Percentiles rank a stretch among this genome's conserved stretches.
These are phyloP conservation scores for Cubamyces sp. DNA, from an alignment of 768 basidiomycete species.

Conservation along the genomic window DNA sequence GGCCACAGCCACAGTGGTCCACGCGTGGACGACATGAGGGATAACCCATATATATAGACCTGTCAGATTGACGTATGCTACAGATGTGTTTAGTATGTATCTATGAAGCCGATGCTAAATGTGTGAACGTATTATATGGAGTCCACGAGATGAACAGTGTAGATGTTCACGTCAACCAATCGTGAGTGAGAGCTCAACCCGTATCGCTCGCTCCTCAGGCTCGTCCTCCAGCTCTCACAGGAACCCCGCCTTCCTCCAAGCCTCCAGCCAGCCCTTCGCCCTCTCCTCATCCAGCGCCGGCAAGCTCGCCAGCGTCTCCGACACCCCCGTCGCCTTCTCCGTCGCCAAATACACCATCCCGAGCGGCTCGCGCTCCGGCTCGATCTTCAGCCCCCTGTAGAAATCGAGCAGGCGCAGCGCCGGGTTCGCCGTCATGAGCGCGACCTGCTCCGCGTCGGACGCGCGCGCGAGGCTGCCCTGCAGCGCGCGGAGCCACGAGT, in stretches of 20 bases:
- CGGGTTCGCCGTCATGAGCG: slow-evolving; percentile 26
- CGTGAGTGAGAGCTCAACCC: too few relatives aligned
- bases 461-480: slow-evolving; percentile 12
- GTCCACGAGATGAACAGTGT: too few relatives aligned
- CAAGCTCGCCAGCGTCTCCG: slow-evolving; percentile 7
- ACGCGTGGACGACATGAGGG: too few relatives aligned
- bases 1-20: too few relatives aligned
- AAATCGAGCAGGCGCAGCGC: slow-evolving; percentile 29
- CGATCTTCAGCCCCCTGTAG: slow-evolving; percentile 15
- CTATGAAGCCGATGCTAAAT: too few relatives aligned
- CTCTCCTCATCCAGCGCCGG: slow-evolving; percentile 8
- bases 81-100: too few relatives aligned
- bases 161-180: too few relatives aligned
- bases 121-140: too few relatives aligned
- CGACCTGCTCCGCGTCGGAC: slow-evolving; percentile 15
- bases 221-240: not conserved
- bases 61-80: too few relatives aligned
- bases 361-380: not conserved
- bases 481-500: slow-evolving; percentile 30
- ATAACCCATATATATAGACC: too few relatives aligned
- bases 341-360: slow-evolving; percentile 24
- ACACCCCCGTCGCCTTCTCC: slow-evolving; percentile 23
- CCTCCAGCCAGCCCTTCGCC: slow-evolving; percentile 9
- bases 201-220: too few relatives aligned
- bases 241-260: slow-evolving; percentile 13